Conservation (phyloP, 2,329 filamentous ascomycete species). For the Neospermospora avenae region DNA sequence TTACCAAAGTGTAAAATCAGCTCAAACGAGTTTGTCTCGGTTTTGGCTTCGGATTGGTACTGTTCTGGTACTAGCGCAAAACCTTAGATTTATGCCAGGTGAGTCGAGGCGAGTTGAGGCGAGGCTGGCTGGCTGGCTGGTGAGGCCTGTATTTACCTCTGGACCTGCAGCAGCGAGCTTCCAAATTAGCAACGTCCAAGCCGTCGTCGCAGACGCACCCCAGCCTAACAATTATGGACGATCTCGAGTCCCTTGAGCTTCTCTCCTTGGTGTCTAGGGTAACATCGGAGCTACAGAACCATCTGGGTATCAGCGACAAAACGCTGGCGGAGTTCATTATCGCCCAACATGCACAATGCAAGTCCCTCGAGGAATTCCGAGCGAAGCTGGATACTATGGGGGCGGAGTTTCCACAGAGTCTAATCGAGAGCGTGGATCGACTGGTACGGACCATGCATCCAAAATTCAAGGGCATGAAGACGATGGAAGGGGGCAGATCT, state of each 20-base stretch:
- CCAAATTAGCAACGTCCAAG: not conserved
- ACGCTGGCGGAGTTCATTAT: conserved; percentile 96
- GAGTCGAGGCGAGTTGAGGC: too few species aligned
- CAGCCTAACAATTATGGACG: conserved; percentile 39
- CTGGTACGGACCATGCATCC: conserved; percentile 88
- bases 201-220: conserved; percentile 2
- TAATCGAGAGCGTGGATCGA: conserved; percentile 89
- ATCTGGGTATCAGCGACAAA: conserved; percentile 88
- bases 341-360: conserved; percentile 77
- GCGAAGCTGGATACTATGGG: conserved; percentile 70
- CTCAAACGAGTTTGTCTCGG: too few species aligned
- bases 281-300: conserved; percentile 89
- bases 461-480: conserved; percentile 65
- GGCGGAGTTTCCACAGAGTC: conserved; percentile 77
- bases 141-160: not conserved
- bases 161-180: not conserved
- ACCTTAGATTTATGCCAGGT: not conserved
- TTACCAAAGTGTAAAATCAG: too few species aligned
- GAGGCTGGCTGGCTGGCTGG: too few species aligned
- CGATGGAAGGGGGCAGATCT: conserved; percentile 38
- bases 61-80: not conserved
- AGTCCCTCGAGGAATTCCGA: conserved; percentile 70
- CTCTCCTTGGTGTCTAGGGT: conserved; percentile 94
- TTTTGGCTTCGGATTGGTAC: too few species aligned
- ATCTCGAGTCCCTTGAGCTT: conserved; percentile 85